A percentile compares a stretch with the other conserved stretches of the same genome.
phyloP scores from a whole-genome alignment of 2,329 filamentous ascomycete genomes.

The Colletotrichum siamense region DNA sequence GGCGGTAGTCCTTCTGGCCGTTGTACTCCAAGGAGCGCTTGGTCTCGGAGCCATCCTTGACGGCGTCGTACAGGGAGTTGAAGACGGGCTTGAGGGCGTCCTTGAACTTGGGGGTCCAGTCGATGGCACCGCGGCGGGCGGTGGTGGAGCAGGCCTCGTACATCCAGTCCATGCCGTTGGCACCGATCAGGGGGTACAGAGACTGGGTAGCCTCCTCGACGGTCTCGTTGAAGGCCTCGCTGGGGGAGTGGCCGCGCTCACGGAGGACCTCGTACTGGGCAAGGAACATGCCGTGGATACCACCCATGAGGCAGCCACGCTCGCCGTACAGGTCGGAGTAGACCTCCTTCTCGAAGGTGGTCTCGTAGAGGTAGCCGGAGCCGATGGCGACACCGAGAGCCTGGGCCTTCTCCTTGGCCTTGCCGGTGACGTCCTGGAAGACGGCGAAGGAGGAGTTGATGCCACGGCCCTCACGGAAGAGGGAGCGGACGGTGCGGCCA shows the following conservation, averaged over 20 bases:
- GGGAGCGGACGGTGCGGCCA: slow-evolving; percentile 95
- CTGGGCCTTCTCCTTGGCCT: slow-evolving; percentile 97
- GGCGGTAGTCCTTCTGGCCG: slow-evolving; percentile 91
- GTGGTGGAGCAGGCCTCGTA: slow-evolving; percentile 99
- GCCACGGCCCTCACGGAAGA: slow-evolving; percentile 98
- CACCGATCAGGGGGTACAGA: slow-evolving; percentile 96
- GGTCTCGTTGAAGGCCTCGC: slow-evolving; percentile 99
- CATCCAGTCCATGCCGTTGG: slow-evolving; percentile 99
- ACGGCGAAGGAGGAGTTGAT: slow-evolving; percentile 99
- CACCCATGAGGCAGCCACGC: slow-evolving; percentile 99
- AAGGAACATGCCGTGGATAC: slow-evolving; percentile 99
- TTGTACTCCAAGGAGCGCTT: slow-evolving; percentile 97
- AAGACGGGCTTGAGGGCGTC: slow-evolving; percentile 98
- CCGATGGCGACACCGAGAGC: slow-evolving; percentile 97
- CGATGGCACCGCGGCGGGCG: slow-evolving; percentile 95
- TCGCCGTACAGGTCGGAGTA: slow-evolving; percentile 99
- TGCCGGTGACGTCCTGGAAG: slow-evolving; percentile 97
- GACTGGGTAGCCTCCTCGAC: slow-evolving; percentile 99
- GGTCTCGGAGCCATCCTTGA: slow-evolving; percentile 91
- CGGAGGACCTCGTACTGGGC: slow-evolving; percentile 99
- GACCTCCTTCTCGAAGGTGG: slow-evolving; percentile 99
- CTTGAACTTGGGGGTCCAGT: slow-evolving; percentile 98
- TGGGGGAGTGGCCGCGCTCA: slow-evolving; percentile 96
- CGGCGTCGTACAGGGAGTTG: slow-evolving; percentile 94
- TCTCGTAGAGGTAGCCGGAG: slow-evolving; percentile 99